Evolutionary conservation across 2,329 filamentous ascomycete genomes (phyloP), one percentile per base, ranked within the genome.

Genomic region (Calonectria hawksworthii): DNA sequence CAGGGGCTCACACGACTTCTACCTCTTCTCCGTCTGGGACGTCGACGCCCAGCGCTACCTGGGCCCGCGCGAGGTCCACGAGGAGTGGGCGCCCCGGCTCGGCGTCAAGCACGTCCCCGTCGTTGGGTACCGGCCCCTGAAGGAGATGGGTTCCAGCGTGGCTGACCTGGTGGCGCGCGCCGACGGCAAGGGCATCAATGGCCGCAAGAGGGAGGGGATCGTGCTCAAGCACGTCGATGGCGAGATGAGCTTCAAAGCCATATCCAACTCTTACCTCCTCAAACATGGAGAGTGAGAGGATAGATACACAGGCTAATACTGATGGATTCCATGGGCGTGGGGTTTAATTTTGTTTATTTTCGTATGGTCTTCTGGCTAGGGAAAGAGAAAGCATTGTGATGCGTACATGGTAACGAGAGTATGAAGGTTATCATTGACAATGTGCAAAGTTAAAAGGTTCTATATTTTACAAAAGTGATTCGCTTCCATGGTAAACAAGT

Each of bases 21-120:
- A 83, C 66, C 78, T 86, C 21, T 86, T 81, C 54, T 72, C 80
- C 8, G 74, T 85, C 14, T 82, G 79, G 71, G 83, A 86, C 68
- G 79, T 86, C 10, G 80, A 83, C 36, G 56, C 70, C 36, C 78
- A 81, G 50, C 73, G 70, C 26, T 81, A 84, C 56, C 70, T 84
- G 54, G 14, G 78, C 1, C 83, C 84, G 2, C 71, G 74, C 4
- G 73, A 76, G 16, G 83, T 83, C 13, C 79, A 84, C 28, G 69
- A 79, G 54, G 72, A 23, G 10, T 82, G 83, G 68, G 80, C 81
- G 6, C 54, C 63, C 21, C 41, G 74, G n/a, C 70, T 84, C 2
- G 78, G 80, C 3, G 70, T 86, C 14, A 66, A 78, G 56, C 85
- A 86, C 65, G 85, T 85, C 52, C 78, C 79, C n/a, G 78, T 80